Evolutionary conservation across 2,329 filamentous ascomycete genomes (phyloP).

Genomic region (Aureobasidium sp.): DNA sequence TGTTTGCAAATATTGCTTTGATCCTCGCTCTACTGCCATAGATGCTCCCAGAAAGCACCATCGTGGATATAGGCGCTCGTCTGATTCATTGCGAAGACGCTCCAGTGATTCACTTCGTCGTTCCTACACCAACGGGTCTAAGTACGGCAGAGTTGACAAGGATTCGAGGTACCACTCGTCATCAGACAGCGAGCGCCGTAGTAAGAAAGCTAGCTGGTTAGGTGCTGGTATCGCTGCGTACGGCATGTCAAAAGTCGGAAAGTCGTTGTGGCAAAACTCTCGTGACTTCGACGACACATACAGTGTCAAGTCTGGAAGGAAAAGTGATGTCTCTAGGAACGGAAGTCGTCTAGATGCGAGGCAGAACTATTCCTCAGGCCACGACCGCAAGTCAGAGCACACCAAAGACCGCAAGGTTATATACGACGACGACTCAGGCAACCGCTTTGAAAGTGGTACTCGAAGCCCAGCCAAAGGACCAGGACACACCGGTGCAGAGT

Average conservation of each 20-base stretch:
- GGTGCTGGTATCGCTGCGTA: conserved; percentile 49
- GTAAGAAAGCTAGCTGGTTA: conserved; percentile 38
- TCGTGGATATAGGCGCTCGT: conserved; percentile 42
- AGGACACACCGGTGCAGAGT: background rate
- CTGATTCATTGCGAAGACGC: conserved; percentile 33
- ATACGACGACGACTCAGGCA: background rate
- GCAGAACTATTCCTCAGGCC: background rate
- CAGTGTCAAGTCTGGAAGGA: conserved; percentile 49
- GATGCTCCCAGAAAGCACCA: conserved; percentile 57
- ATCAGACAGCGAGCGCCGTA: conserved; percentile 44
- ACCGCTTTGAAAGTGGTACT: background rate
- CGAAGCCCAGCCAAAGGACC: background rate
- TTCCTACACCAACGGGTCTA: conserved; percentile 19
- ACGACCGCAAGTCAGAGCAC: background rate
- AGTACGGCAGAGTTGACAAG: conserved; percentile 48
- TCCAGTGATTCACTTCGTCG: conserved; percentile 27
- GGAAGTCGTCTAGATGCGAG: conserved; percentile 21
- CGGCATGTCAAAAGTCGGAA: conserved; percentile 45
- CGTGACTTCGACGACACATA: conserved; percentile 56
- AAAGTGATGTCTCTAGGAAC: conserved; percentile 24
- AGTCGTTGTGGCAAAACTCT: conserved; percentile 45
- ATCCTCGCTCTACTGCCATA: conserved; percentile 48
- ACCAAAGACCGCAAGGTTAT: background rate
- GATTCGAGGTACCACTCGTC: conserved; percentile 51
- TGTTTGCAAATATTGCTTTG: conserved; percentile 59